Base-by-base conservation (phyloP, 345 rosid genomes). In the Geranium rotundifolium region DNA sequence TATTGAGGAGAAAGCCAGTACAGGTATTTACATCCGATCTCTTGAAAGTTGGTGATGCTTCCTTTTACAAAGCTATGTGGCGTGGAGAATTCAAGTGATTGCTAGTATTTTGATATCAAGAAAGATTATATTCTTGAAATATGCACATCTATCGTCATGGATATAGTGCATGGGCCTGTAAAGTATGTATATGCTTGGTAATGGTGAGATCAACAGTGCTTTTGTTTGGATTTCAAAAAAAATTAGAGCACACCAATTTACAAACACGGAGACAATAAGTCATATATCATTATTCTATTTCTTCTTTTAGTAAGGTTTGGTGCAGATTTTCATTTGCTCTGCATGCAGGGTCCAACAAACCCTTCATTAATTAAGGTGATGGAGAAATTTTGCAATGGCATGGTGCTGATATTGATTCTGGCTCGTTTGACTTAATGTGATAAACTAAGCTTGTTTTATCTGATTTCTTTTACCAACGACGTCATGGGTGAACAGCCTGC, bases 1-100 rank as follows among this genome's bases (percentile, higher is more conserved):
- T 93, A 59, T 76, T 90, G 66, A 82, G 99, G 71, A 83, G 99
- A 77, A 93, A 90, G 73, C 99, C 99, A 10, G 93, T 90, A 5
- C 96, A 88, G 92, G 97, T 86, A 74, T 23, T 16, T 61, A 17
- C 54, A 29, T 58, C 63, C 34, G 7, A 46, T 61, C 56, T 69
- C 30, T 23, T 23, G 4, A 15, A 65, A 54, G 54, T 20, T 63
- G 59, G 64, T 10, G 13, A 46, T 54, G 52, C 57, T 15, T n/a
- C 4, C 5, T n/a, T 30, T 23, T 8, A 15, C 29, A 56, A 58
- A 17, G 17, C 61, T 52, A 57, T 57, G 64, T 30, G 69, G 37
- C 37, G 60, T 67, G 59, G 60, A 29, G 54, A 67, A 60, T 41
- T 54, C 59, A 30, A 57, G 56, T 61, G 50, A 67, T 57, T 62